Percentiles rank a stretch among this genome's conserved stretches.
phyloP scores from a whole-genome alignment of 2,329 filamentous ascomycete genomes.

The Hansfordia pulvinata region DNA sequence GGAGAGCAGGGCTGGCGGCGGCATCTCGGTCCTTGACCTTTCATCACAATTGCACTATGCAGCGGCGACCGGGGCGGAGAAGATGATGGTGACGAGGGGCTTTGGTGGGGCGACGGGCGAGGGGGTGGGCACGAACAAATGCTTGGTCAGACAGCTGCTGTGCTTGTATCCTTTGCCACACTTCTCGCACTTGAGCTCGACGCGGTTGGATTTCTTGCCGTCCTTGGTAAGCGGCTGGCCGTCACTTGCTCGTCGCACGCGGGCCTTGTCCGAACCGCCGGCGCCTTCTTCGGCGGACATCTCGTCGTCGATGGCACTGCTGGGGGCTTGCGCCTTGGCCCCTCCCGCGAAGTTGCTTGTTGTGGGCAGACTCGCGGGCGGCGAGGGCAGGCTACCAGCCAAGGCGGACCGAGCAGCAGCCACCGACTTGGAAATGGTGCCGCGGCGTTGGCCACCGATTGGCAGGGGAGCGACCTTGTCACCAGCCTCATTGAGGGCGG shows the following conservation, averaged over 20 bases:
- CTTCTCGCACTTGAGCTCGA: conserved; percentile 89
- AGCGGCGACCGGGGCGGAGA: conserved; percentile 12
- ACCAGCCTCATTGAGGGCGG: conserved; percentile 55
- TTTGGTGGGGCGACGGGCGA: conserved; percentile 26
- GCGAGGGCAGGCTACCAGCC: conserved; percentile 45
- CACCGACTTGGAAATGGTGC: conserved; percentile 55
- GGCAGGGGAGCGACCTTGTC: conserved; percentile 40
- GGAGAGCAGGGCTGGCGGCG: too few species aligned
- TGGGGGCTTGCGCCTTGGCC: conserved; percentile 34
- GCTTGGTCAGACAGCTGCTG: conserved; percentile 99
- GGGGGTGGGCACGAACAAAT: conserved; percentile 82
- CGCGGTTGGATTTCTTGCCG: conserved; percentile 64
- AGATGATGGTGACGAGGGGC: conserved; percentile 20
- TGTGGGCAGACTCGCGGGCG: conserved; percentile 55
- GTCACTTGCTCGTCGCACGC: conserved; percentile 61
- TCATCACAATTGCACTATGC: conserved; percentile 11
- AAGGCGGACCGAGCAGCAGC: conserved; percentile 37
- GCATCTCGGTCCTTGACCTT: conserved; percentile 18
- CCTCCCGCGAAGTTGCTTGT: conserved; percentile 37
- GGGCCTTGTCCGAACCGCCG: conserved; percentile 31
- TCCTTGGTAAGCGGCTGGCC: conserved; percentile 72
- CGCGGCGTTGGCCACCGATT: conserved; percentile 48
- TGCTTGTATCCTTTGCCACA: conserved; percentile 99
- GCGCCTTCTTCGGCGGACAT: conserved; percentile 41
- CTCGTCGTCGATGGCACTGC: conserved; percentile 56